Evolutionary conservation across 345 rosid genomes (phyloP).

Genomic region (Firmiana major): DNA sequence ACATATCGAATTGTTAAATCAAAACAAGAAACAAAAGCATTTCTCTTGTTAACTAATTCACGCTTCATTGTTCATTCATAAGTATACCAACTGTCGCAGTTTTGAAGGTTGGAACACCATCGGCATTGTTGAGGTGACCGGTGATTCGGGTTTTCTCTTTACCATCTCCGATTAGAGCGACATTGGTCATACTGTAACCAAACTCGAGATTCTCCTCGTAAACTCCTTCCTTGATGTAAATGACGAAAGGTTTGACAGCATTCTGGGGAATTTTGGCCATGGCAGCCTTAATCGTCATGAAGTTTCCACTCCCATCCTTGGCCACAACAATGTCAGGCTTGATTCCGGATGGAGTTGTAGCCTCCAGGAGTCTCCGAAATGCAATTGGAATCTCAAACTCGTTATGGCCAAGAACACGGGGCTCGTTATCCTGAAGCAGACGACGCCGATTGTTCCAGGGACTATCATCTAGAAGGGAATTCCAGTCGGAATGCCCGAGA

Average conservation of each 20-base stretch:
- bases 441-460: not conserved
- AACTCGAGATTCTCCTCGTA: conserved; percentile 51
- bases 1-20: too few species aligned
- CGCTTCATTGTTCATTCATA: conserved; percentile 5
- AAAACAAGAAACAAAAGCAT: not conserved
- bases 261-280: conserved; percentile 32
- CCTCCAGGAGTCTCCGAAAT: conserved; percentile 30
- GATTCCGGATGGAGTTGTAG: conserved; percentile 8
- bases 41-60: not conserved
- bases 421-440: not conserved
- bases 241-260: conserved; percentile 35
- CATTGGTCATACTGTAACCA: conserved; percentile 27
- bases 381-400: conserved; percentile 15
- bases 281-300: conserved; percentile 53
- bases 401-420: conserved; percentile 21
- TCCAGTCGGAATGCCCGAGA: not conserved
- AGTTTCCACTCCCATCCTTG: conserved; percentile 77
- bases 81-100: conserved; percentile 78
- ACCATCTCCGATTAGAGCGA: conserved; percentile 71
- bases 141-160: conserved; percentile 55
- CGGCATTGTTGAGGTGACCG: conserved; percentile 39
- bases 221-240: conserved; percentile 61
- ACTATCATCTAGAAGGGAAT: not conserved
- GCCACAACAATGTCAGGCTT: conserved; percentile 58
- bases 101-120: conserved; percentile 52